Evolutionary conservation across 768 basidiomycete species (phyloP), one percentile per base, ranked within the genome.

Genomic region (Gyrodon lividus): DNA sequence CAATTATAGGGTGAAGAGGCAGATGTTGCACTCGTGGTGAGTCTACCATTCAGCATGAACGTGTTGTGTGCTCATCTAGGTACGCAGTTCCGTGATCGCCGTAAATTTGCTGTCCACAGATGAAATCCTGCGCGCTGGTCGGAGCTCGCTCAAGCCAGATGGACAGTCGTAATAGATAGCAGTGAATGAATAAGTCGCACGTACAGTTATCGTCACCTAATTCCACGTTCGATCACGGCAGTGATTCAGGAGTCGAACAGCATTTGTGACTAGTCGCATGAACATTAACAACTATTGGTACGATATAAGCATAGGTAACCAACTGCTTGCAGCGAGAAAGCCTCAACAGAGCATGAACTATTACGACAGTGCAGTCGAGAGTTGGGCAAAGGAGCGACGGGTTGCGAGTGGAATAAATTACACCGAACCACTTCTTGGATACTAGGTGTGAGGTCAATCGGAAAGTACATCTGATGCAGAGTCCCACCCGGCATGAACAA

Each of bases 1-100:
- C 68, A 98, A 98, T 73, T 98, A 97, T 67, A 79, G 97, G 58
- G 97, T 99, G 54, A 99, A 99, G 77, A 79, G 96, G 54, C 97
- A 99, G 68, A 97, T 99, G 93, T 73, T 99, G 41, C 95, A 98
- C 66, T 96, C 93, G 64, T 92, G 91, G 93, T 94, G 60, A 66
- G 84, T 74, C 23, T 35, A 48, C 51, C 39, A 46, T 55, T 33
- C 31, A n/a, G 49, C 56, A 48, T 46, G 49, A 54, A 48, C 57
- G 53, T 51, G 48, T 58, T 52, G 61, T 47, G 58, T 56, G 56
- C 39, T 63, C 55, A 53, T 68, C 66, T 57, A 66, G 57, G 43
- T 52, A 43, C 56, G 46, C 58, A 90, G 89, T 73, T 91, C 90
- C 60, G 89, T 91, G 55, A 99, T 99, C 63, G 96, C 94, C 37